These are phyloP conservation scores for Posidonia australis DNA, from an alignment of 106 monocot species.

Conservation along the genomic window DNA sequence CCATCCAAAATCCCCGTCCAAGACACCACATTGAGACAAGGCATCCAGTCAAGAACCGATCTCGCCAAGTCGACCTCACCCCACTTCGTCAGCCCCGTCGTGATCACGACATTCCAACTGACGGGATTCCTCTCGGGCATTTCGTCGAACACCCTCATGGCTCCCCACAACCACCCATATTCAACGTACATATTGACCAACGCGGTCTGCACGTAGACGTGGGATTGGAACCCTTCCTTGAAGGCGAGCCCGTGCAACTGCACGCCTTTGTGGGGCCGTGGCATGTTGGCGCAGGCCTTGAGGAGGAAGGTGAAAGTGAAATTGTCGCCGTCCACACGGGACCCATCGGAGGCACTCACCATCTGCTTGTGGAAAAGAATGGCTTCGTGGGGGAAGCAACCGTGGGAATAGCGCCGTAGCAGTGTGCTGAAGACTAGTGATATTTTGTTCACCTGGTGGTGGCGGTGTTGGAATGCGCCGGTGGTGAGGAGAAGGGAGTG, in stretches of 20 bases:
- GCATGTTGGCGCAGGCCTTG: slow-evolving; percentile 52
- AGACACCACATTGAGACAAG: slow-evolving; percentile 36
- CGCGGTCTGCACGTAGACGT: slow-evolving; percentile 55
- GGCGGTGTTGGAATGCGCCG: not conserved
- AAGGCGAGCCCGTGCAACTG: slow-evolving; percentile 39
- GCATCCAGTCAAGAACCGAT: slow-evolving; percentile 43
- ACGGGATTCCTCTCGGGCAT: slow-evolving; percentile 52
- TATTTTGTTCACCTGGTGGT: not conserved
- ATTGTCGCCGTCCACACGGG: slow-evolving; percentile 17
- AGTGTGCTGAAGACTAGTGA: slow-evolving; percentile 27
- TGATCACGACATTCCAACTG: slow-evolving; percentile 59
- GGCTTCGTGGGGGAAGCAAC: slow-evolving; percentile 36
- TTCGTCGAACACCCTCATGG: slow-evolving; percentile 40
- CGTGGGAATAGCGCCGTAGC: slow-evolving; percentile 40
- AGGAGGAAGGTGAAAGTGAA: slow-evolving; percentile 58
- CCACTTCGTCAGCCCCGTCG: slow-evolving; percentile 38
- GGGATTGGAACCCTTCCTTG: slow-evolving; percentile 32
- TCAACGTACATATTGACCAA: slow-evolving; percentile 39
- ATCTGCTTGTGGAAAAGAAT: slow-evolving; percentile 40
- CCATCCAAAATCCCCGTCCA: slow-evolving; percentile 83
- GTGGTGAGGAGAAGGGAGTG: not conserved
- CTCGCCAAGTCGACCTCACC: slow-evolving; percentile 34
- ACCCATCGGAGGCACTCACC: not conserved
- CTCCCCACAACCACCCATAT: slow-evolving; percentile 26
- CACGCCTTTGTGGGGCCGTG: not conserved